Evolutionary conservation across 306 rosid species (phyloP), one percentile per base, ranked within the genome.

Genomic region (Sesbania bispinosa): DNA sequence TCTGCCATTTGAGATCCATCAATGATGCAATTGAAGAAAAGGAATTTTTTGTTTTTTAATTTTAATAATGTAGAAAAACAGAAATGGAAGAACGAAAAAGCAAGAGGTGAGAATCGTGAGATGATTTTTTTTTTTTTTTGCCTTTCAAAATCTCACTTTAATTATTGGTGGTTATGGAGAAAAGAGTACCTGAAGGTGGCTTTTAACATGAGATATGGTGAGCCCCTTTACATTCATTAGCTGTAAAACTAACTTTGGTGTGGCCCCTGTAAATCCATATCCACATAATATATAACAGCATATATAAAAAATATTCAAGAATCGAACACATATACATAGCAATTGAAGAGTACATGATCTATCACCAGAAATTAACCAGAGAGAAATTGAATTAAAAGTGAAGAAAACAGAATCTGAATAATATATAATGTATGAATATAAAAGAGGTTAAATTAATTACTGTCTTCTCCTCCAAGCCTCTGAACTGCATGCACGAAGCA

Each of bases 121-220:
- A n/a, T n/a, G n/a, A n/a, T n/a, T n/a, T n/a, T n/a, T n/a, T n/a
- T n/a, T n/a, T n/a, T n/a, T n/a, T n/a, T n/a, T n/a, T n/a, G n/a
- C n/a, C n/a, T n/a, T n/a, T n/a, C n/a, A n/a, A n/a, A n/a, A n/a
- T n/a, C n/a, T n/a, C n/a, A n/a, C n/a, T n/a, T n/a, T n/a, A n/a
- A n/a, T 19, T 29, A 21, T 63, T 18, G 18, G 1, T 41, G 72
- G 65, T 4, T 15, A 14, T 41, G 60, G 19, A 30, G 39, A 71
- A 42, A 75, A 51, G 7, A 64, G 68, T 75, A 92, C 98, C 97
- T 93, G 98, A 74, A 93, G 96, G 79, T 93, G 98, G 79, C 98
- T 90, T 80, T 93, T 93, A 16, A 93, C 90, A 79, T 90, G 98
- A 81, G 96, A 78, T 82, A 93, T 78, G 26, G 87, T 88, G 2